Conservation (phyloP, 2,329 filamentous ascomycete species). For the Aspergillus intermedius region DNA sequence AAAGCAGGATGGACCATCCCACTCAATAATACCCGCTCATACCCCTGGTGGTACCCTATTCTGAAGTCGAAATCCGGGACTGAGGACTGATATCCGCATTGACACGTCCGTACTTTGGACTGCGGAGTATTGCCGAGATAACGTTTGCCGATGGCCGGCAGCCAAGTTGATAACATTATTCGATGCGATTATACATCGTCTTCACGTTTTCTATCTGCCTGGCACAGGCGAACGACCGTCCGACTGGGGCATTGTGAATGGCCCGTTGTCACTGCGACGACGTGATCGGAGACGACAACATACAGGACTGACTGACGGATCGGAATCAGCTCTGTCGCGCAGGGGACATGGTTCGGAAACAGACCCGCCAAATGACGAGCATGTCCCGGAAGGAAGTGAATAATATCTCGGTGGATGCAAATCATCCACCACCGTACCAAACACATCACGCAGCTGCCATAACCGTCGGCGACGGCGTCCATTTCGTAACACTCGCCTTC, state of each 20-base stretch:
- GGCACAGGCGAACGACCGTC: too few species aligned
- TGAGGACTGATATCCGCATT: not conserved
- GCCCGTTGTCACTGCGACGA: too few species aligned
- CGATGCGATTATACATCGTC: not conserved
- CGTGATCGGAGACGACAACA: too few species aligned
- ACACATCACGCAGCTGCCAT: conserved; percentile 19
- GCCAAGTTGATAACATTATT: not conserved
- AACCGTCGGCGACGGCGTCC: conserved; percentile 31
- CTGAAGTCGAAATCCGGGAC: not conserved
- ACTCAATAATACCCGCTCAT: too few species aligned
- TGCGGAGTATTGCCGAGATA: not conserved
- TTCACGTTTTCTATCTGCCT: not conserved
- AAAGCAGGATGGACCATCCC: too few species aligned
- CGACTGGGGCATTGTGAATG: too few species aligned
- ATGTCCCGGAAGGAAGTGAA: not conserved
- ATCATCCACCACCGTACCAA: not conserved
- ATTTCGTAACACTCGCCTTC: conserved; percentile 30
- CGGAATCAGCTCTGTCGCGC: too few species aligned
- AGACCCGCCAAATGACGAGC: not conserved
- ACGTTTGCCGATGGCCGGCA: not conserved
- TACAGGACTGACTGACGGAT: too few species aligned
- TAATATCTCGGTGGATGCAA: not conserved
- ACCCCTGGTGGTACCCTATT: too few species aligned
- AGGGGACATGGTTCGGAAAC: too few species aligned
- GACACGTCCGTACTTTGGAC: not conserved